These are phyloP conservation scores for Chaetothyriales sp. DNA, from an alignment of 2,329 filamentous ascomycete genomes.

Conservation along the genomic window DNA sequence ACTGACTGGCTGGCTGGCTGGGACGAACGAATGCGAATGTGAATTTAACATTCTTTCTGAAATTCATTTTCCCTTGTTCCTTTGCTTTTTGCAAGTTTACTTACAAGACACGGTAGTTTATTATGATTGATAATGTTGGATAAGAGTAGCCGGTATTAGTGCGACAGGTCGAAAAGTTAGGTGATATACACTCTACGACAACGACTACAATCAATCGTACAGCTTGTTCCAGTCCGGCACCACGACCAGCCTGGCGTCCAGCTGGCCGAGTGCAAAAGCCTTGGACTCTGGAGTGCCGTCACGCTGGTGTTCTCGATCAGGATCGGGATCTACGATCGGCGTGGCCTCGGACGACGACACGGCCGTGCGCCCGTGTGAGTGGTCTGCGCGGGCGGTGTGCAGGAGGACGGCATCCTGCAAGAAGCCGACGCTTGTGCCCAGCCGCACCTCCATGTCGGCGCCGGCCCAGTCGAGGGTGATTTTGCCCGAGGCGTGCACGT, in stretches of 20 bases:
- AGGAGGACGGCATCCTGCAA: slow-evolving; percentile 45
- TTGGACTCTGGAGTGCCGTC: slow-evolving; percentile 19
- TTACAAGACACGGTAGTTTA: too few relatives aligned
- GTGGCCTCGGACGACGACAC: slow-evolving; percentile 22
- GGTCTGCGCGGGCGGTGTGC: background rate
- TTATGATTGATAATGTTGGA: too few relatives aligned
- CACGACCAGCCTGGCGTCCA: slow-evolving; percentile 52
- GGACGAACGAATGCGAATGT: too few relatives aligned
- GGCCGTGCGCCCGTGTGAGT: slow-evolving; percentile 1
- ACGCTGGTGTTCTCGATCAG: slow-evolving; percentile 5
- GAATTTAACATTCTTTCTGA: too few relatives aligned
- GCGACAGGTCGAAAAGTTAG: too few relatives aligned
- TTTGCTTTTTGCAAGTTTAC: too few relatives aligned
- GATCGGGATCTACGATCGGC: slow-evolving; percentile 12
- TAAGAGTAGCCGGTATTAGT: too few relatives aligned
- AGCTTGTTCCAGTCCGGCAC: slow-evolving; percentile 47
- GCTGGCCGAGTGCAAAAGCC: slow-evolving; percentile 45
- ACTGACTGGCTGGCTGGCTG: too few relatives aligned
- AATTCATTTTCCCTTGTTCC: too few relatives aligned
- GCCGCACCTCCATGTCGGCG: slow-evolving; percentile 43
- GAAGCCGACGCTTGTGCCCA: slow-evolving; percentile 44
- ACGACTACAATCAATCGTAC: slow-evolving; percentile 23
- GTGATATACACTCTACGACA: too few relatives aligned
- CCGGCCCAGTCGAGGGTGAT: slow-evolving; percentile 52
- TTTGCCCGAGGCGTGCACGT: slow-evolving; percentile 47